Conservation (phyloP, 2,329 filamentous ascomycete genomes). For the Hypomyces rosellus region DNA sequence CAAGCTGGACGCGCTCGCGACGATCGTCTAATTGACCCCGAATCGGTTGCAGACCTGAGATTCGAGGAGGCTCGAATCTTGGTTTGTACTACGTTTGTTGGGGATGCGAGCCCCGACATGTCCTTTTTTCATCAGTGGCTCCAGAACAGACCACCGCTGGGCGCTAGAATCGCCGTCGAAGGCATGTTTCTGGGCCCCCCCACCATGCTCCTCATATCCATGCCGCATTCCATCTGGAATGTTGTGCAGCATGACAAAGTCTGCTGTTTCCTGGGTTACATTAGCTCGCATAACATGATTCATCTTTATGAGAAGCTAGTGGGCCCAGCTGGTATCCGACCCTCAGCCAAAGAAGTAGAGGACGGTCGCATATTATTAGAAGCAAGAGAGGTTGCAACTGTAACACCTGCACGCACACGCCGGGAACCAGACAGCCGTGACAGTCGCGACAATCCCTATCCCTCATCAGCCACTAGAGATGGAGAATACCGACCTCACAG, state of each 20-base stretch:
- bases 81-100: slow-evolving; percentile 61
- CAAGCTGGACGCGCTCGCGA: slow-evolving; percentile 21
- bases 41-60: slow-evolving; percentile 46
- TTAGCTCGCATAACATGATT: slow-evolving; percentile 62
- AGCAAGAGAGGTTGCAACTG: slow-evolving; percentile 41
- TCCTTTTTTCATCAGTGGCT: slow-evolving; percentile 61
- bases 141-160: slow-evolving; percentile 50
- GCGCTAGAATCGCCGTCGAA: slow-evolving; percentile 55
- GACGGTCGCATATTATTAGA: slow-evolving; percentile 52
- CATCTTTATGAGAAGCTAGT: slow-evolving; percentile 56
- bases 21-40: slow-evolving; percentile 40
- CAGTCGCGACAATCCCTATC: slow-evolving; percentile 16
- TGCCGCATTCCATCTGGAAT: slow-evolving; percentile 58
- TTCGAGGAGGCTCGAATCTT: slow-evolving; percentile 59
- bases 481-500: slow-evolving; percentile 21
- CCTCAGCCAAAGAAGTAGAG: slow-evolving; percentile 48
- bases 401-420: slow-evolving; percentile 23
- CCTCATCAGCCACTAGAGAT: slow-evolving; percentile 20
- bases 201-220: slow-evolving; percentile 60
- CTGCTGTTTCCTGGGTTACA: slow-evolving; percentile 58
- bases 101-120: slow-evolving; percentile 60
- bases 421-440: slow-evolving; percentile 22
- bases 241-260: slow-evolving; percentile 61
- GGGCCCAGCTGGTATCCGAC: slow-evolving; percentile 36
- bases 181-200: slow-evolving; percentile 63